phyloP scores from a whole-genome alignment of 495 filamentous ascomycete species.

The Zalerion maritima region DNA sequence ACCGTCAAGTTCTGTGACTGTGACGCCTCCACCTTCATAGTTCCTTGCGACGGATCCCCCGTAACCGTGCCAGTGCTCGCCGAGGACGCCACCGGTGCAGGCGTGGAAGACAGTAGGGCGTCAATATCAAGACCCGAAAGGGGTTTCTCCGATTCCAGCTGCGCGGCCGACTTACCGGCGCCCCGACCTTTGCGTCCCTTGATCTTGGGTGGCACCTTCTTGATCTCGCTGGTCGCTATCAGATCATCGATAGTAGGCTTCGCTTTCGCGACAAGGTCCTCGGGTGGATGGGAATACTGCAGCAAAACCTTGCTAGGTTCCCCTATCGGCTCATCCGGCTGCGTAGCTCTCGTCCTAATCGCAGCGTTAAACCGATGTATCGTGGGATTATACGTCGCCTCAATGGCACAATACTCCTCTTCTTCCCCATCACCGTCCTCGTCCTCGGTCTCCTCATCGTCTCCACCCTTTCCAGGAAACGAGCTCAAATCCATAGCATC shows the following conservation, averaged over 20 bases:
- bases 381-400: constrained; percentile 83
- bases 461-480: too few relatives aligned
- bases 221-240: constrained; percentile 59
- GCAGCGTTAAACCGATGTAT: constrained; percentile 80
- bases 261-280: constrained; percentile 42
- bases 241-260: constrained; percentile 47
- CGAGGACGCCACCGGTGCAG: too few relatives aligned
- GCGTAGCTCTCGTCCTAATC: constrained; percentile 63
- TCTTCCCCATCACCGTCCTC: constrained; percentile 57
- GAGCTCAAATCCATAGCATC: constrained; percentile 80
- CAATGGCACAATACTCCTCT: constrained; percentile 59
- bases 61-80: constrained; percentile 30
- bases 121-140: constrained; percentile 85
- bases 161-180: too few relatives aligned
- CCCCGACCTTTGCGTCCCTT: constrained; percentile 56
- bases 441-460: constrained; percentile 36
- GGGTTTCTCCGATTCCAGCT: constrained; percentile 61
- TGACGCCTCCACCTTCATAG: too few relatives aligned
- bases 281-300: constrained; percentile 60
- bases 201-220: constrained; percentile 82
- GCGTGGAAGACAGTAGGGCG: too few relatives aligned
- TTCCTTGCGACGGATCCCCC: too few relatives aligned
- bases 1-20: too few relatives aligned
- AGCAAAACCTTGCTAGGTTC: constrained; percentile 52
- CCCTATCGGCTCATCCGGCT: constrained; percentile 53